Evolutionary conservation across 2,329 filamentous ascomycete genomes (phyloP).

Genomic region (Ascochyta fabae): DNA sequence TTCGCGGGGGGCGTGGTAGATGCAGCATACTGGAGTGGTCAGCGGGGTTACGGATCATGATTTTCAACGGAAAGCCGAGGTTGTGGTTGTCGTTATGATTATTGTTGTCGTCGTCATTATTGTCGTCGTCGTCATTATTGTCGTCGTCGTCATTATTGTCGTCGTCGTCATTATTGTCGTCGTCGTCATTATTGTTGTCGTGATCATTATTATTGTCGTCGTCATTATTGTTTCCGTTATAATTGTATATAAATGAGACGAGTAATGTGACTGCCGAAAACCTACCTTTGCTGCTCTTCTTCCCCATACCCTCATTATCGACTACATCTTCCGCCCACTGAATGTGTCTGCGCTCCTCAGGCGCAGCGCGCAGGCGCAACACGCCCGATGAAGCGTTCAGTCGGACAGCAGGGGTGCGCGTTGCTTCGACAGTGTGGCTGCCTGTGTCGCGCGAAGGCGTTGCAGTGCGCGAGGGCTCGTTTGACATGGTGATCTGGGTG

Average conservation of each 20-base stretch:
- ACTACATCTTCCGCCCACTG: slow-evolving; percentile 93
- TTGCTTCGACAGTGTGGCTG: slow-evolving; percentile 34
- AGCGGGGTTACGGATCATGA: not conserved
- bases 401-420: slow-evolving; percentile 38
- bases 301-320: slow-evolving; percentile 92
- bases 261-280: not conserved
- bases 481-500: slow-evolving; percentile 10
- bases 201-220: too few relatives aligned
- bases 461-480: slow-evolving; percentile 26
- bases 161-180: too few relatives aligned
- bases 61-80: too few relatives aligned
- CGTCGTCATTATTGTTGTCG: too few relatives aligned
- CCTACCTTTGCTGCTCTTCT: slow-evolving; percentile 91
- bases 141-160: too few relatives aligned
- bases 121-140: too few relatives aligned
- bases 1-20: slow-evolving; percentile 84
- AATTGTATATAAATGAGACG: not conserved
- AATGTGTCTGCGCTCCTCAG: slow-evolving; percentile 66
- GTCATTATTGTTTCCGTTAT: too few relatives aligned
- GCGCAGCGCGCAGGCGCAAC: slow-evolving; percentile 52
- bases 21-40: slow-evolving; percentile 81
- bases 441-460: slow-evolving; percentile 28
- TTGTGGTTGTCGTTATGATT: too few relatives aligned
- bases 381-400: slow-evolving; percentile 46
- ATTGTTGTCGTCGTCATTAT: too few relatives aligned